Evolutionary conservation across 2,329 filamentous ascomycete species (phyloP), one percentile per base, ranked within the genome.

Genomic region (Diaporthe longicolla): DNA sequence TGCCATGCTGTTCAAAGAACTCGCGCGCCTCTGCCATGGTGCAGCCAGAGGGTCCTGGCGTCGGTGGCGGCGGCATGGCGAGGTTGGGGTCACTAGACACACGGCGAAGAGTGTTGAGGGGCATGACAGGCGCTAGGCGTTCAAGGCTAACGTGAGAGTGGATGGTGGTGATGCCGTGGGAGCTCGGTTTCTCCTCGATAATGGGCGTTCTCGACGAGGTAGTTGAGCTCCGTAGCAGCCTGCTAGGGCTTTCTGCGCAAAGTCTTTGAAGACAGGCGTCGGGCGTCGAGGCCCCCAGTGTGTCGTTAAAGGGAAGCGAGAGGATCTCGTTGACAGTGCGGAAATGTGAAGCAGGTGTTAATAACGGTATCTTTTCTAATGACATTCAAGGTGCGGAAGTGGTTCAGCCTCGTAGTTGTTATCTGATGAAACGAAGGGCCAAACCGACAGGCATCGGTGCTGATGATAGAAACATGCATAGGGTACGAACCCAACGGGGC

Each of bases 1-100:
- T 84, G 2, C 85, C 82, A 77, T 87, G 84, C 55, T 85, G 82
- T 50, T 84, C 82, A 74, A 88, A 88, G 13, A 89, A 81, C 10
- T 87, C 83, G 66, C 86, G 80, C 10, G 86, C 87, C 73, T 85
- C 86, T 63, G 83, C 65, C 72, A 75, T 71, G 17, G 72, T 71
- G 24, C 19, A 17, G 10, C 32, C 45, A 9, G 48, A 11, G 43
- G 57, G 63, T 29, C 57, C 43, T 17, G 26, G 21, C 13, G 40
- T 43, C 6, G 45, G 43, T 15, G 54, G 24, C 29, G 54, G 24
- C 29, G 66, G 21, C 26, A 35, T 19, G 4, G 40, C 11, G 26
- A 57, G 68, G 1, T 50, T 24, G 48, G 29, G 3, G 3, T 52
- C 40, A 15, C 26, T 21, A 45, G 57, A 21, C 35, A 13, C 37